Base-by-base conservation (phyloP, 345 rosid genomes). In the Eucalyptus polyanthemos region DNA sequence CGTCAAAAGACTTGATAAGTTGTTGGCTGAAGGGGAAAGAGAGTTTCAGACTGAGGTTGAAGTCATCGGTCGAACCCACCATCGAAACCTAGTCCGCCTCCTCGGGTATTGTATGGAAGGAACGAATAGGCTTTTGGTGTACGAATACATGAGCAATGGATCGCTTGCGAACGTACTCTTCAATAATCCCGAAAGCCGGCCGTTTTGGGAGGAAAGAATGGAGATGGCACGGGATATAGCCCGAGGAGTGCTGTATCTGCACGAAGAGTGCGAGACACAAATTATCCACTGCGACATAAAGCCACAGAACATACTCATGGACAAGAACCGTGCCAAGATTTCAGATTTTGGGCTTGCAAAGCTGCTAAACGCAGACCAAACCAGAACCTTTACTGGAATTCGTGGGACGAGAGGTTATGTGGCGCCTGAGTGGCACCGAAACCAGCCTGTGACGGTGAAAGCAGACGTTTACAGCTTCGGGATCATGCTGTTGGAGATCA, bases 391-490 rank as follows among this genome's bases (percentile, higher is more conserved):
- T 60, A 91, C 91, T 1, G 86, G 86, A 45, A 80, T 91, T 6
- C 89, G 92, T 62, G 92, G 94, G 27, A 89, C 91, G 7, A 90
- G 87, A 87, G 89, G 92, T 21, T 91, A 89, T 65, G 90, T 86
- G 24, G 93, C 93, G 14, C 93, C 94, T 1, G 88, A 91, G 89
- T 91, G 93, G 92, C 89, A 91, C 37, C 19, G 34, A 44, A 91
- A 91, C 4, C 51, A 50, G 88, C 94, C 92, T 1, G 86, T 93
- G 87, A 89, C 92, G 12, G 90, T 29, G 7, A 93, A 92, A 88
- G 93, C 89, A 11, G 89, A 91, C 86, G 89, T 90, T 27, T 93
- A 91, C 87, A 92, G 92, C 90, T 93, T 90, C 5, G 91, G 94
- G 27, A 27, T 92, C 22, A 80, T 93, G 88, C 60, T 93, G 31